Evolutionary conservation across 208 protist genomes (phyloP), one percentile per base, ranked within the genome.

Genomic region (Leishmania martiniquensis): DNA sequence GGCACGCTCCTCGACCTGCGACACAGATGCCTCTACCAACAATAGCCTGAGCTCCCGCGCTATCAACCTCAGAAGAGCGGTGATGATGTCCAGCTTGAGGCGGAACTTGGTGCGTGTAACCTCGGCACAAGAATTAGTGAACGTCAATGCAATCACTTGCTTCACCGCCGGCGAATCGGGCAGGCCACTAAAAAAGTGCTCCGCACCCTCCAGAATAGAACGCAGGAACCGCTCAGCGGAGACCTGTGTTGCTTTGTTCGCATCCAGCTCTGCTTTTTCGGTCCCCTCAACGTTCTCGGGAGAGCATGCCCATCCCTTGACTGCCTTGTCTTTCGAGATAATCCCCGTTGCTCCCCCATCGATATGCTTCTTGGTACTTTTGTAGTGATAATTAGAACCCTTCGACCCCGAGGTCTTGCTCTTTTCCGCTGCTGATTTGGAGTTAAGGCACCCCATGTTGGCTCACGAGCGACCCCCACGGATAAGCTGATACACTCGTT

Each of bases 51-150:
- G 34, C 75, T 89, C 77, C 75, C 66, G 75, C 71, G 60, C 74
- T 67, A 80, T 76, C 65, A 59, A 85, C 42, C 6, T 59, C 60
- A 72, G 62, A 51, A 90, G 73, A 32, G 76, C 73, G 10, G 87
- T 85, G 57, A 95, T 89, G 39, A 79, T 75, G 39, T 90, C 89
- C 47, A 91, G 83, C 79, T 92, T 95, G 69, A 97, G 82, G 42
- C 91, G 91, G 72, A 94, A 95, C 85, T 91, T 95, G 45, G 81
- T 97, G 17, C 93, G 91, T 52, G 86, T 90, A 54, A 95, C 86
- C 73, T 97, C 91, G 22, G 85, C 87, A 83, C 86, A 93, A 55
- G 93, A 93, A 82, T 97, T 97, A 34, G 90, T 85, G 60, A 97
- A 95, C 5, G 90, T 95, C 45, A 95, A 76, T 25, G 86, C 87